Evolutionary conservation across 371 early-diverging fungal genomes (phyloP), one percentile per base, ranked within the genome.

Genomic region (Conidiobolus incongruus): DNA sequence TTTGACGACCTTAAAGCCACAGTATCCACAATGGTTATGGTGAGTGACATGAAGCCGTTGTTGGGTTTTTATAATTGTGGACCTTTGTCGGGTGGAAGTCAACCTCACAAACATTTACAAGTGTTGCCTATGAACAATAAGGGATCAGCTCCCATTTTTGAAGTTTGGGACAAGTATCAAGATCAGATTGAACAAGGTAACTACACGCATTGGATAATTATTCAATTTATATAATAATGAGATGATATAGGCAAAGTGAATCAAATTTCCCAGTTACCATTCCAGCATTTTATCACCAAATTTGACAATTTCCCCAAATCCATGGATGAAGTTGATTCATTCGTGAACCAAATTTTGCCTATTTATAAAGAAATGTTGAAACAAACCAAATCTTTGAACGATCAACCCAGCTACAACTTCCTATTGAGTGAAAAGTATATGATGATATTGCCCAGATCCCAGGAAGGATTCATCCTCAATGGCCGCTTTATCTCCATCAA

Each of bases 61-160:
- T 41, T 41, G 31, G 41, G 30, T 16, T 41, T 41, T 41, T 41
- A 15, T 17, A 41, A 41, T 15, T 41, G 41, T 24, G 41, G 41
- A 24, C 7, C 10, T 7, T 29, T 29, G 17, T 41, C 41, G 4
- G 41, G 41, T 4, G 26, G n/a, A 10, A 41, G 41, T 30, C 41
- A 41, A 30, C 41, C 41, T 7, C 41, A 41, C 30, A 41, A 41
- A 15, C 41, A 41, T 15, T 7, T 41, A 4, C 41, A 41, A 15
- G 4, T 41, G 8, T 28, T 41, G 8, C 41, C 41, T 23, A 8
- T 41, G 21, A 31, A 10, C 11, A 30, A 4, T 7, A 10, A 30
- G 2, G 41, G 29, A 15, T 29, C 41, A 24, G n/a, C n/a, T n/a
- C 41, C 41, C 5, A 41, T 41, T 19, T 15, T 28, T 4, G n/a